Percentiles rank a stretch among this genome's conserved stretches.
Evolutionary conservation across 1,284 basidiomycete species (phyloP).

Genomic region (Melanopsichium pennsylvanicum): DNA sequence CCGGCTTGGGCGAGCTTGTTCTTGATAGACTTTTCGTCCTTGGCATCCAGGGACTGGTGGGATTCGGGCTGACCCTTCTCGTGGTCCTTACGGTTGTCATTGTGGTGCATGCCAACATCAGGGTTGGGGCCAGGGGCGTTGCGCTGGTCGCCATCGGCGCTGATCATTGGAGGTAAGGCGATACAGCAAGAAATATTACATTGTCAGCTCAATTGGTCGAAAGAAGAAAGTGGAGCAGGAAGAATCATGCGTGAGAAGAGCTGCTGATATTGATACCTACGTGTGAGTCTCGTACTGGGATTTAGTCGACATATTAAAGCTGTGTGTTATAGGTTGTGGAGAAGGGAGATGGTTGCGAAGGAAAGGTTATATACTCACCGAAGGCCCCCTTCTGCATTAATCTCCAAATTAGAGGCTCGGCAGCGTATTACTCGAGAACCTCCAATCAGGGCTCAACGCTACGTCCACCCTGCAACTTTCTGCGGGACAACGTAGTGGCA

Average conservation of each 20-base stretch:
- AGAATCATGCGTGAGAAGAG: too few species aligned
- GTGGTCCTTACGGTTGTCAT: slow-evolving; percentile 52
- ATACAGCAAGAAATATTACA: too few species aligned
- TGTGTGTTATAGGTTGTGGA: background rate
- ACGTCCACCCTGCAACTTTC: background rate
- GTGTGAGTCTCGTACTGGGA: slow-evolving; percentile 44
- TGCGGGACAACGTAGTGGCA: background rate
- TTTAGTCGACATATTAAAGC: slow-evolving; percentile 35
- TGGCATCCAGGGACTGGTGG: slow-evolving; percentile 54
- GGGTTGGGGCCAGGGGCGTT: slow-evolving; percentile 49
- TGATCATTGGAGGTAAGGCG: slow-evolving; percentile 1
- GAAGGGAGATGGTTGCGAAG: background rate
- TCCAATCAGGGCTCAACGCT: too few species aligned
- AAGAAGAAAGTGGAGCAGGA: too few species aligned
- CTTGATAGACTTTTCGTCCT: slow-evolving; percentile 60
- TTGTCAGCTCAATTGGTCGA: too few species aligned
- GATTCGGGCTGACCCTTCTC: slow-evolving; percentile 57
- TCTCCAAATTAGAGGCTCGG: slow-evolving; percentile 4
- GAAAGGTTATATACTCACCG: slow-evolving; percentile 11
- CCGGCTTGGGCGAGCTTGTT: slow-evolving; percentile 60
- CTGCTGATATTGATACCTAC: slow-evolving; percentile 20
- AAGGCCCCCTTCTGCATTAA: background rate
- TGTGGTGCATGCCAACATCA: slow-evolving; percentile 46
- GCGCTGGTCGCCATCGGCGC: slow-evolving; percentile 53
- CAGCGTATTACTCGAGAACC: too few species aligned